phyloP scores from a whole-genome alignment of 2,329 filamentous ascomycete genomes.

The Ceratocystis alfenasii region DNA sequence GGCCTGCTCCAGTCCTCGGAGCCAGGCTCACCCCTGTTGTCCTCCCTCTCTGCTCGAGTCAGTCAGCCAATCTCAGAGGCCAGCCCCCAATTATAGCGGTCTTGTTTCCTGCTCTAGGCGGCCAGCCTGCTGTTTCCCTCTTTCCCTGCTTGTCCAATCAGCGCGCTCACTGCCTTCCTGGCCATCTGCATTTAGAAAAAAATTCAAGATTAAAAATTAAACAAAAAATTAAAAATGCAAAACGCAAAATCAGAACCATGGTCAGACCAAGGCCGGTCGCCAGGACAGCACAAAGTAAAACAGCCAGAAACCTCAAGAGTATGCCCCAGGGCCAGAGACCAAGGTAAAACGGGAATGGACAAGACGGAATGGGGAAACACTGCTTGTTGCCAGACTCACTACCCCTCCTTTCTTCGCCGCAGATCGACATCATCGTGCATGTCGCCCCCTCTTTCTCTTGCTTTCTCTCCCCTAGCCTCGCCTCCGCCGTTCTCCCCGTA shows the following conservation, averaged over 20 bases:
- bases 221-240: no score
- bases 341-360: background rate
- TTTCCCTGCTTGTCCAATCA: no score
- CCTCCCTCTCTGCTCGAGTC: conserved; percentile 3
- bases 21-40: background rate
- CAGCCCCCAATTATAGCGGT: no score
- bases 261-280: no score
- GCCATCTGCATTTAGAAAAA: no score
- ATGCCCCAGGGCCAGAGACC: background rate
- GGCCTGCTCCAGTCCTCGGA: background rate
- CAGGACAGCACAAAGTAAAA: no score
- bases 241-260: no score
- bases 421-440: conserved; percentile 8
- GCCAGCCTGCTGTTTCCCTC: no score
- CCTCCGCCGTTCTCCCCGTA: background rate
- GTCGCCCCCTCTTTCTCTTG: background rate
- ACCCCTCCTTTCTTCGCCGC: conserved; percentile 1
- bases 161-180: no score
- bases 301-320: no score
- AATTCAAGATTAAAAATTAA: no score
- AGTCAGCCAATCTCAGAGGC: background rate
- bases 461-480: background rate
- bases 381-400: background rate
- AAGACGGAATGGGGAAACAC: background rate
- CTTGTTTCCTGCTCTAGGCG: background rate